A percentile compares a stretch with the other conserved stretches of the same genome.
phyloP scores from a whole-genome alignment of 83 land plant species.

The Diphasiastrum complanatum region DNA sequence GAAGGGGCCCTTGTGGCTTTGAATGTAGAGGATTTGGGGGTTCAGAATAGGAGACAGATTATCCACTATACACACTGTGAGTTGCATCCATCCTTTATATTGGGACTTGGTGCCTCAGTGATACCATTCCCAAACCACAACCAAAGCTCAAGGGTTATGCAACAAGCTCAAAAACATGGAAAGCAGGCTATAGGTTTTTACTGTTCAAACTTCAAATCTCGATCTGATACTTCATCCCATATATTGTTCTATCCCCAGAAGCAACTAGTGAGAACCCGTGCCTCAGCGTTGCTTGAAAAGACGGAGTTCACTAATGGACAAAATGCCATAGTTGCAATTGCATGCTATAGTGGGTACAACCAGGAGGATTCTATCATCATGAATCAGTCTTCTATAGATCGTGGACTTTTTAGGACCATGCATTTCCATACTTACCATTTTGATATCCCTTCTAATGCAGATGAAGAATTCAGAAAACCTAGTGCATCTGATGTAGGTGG shows the following conservation, averaged over 20 bases:
- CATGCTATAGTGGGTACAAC: conserved; percentile 97
- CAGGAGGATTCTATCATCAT: conserved; percentile 99
- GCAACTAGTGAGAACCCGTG: conserved; percentile 95
- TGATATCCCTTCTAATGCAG: not conserved
- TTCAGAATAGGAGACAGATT: conserved; percentile 33
- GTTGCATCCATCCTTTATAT: conserved; percentile 92
- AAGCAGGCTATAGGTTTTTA: conserved; percentile 99
- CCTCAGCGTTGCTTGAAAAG: too few relatives aligned
- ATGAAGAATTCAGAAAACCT: not conserved
- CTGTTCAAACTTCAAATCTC: conserved; percentile 57
- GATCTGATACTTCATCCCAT: conserved; percentile 90
- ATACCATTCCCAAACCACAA: conserved; percentile 99
- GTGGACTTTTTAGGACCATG: conserved; percentile 91
- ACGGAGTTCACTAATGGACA: too few relatives aligned
- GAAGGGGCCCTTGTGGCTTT: conserved; percentile 74
- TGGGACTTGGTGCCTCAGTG: conserved; percentile 98
- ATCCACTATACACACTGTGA: conserved; percentile 96
- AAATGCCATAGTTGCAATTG: conserved; percentile 98
- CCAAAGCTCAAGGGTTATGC: conserved; percentile 24
- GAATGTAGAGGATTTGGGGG: conserved; percentile 71
- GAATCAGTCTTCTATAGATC: conserved; percentile 97
- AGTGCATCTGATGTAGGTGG: conserved; percentile 1
- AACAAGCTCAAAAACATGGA: conserved; percentile 33
- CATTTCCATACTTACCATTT: conserved; percentile 91
- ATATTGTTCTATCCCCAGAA: conserved; percentile 97